Base-by-base conservation (phyloP, 306 rosid species). In the Elaeagnus macrophylla region DNA sequence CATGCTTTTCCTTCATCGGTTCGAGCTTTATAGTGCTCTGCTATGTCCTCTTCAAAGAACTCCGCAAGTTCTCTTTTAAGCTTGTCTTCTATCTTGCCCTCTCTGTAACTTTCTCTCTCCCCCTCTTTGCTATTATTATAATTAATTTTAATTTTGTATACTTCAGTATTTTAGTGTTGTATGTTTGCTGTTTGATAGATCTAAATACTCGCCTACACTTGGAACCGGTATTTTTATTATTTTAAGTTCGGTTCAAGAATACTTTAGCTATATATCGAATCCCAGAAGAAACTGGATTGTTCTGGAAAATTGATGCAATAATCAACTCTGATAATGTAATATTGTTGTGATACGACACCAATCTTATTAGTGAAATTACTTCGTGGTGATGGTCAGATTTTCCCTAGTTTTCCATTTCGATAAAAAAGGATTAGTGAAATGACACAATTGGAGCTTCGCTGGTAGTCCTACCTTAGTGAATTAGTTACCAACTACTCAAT, bases 11-110 rank as follows among this genome's bases (percentile, higher is more conserved):
- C 9, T 75, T 91, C 64, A 85, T 74, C 3, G 99, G 99, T 17
- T 87, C 99, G 12, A 63, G 84, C 62, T 87, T 91, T 78, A 87
- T 91, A 12, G 96, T 91, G 14, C 89, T 91, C 44, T 91, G 99
- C 76, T 91, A 91, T 68, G 85, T 91, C 51, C 89, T 91, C 71
- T 91, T 93, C 85, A 93, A 84, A 65, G 99, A 93, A 80, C 99
- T 93, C 47, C 96, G 96, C 80, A 93, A 93, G 82, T 84, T 93
- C 75, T 87, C 99, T 57, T 93, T 87, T 80, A 93, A 93, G 85
- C 99, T 93, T 48, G 96, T 93, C 72, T 93, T 93, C 85, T 87
- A 82, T 65, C 99, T 93, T 64, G 99, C 96, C 10, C 81, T 87
- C 62, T 72, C 99, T 8, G 99, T 87, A 75, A 37, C 6, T 48